Base-by-base conservation (phyloP, 2,329 filamentous ascomycete genomes). In the Colletotrichum sp. region DNA sequence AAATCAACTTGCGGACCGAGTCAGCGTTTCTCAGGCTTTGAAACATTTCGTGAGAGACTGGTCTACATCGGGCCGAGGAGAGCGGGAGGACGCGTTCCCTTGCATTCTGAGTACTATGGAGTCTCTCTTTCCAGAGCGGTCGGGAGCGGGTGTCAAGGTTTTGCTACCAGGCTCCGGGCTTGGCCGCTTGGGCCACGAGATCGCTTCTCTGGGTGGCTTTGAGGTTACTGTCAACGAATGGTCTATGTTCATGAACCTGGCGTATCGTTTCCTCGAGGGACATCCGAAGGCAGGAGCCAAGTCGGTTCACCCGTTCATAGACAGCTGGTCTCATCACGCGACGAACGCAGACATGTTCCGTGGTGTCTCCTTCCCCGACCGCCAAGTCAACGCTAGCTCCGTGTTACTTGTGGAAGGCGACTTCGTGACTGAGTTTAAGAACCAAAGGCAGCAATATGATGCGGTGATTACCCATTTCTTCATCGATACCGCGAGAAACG, bases 1-100 rank as follows among this genome's bases (percentile, higher is more conserved):
- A 0, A 85, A 85, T 2, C 83, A 82, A 24, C 78, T 80, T 0
- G 85, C 86, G 1, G 90, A 92, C 26, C 86, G 85, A 7, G 84
- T 87, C 3, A 88, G 88, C 39, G 86, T 90, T 1, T 85, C 86
- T 0, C 90, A 92, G 78, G 86, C 89, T 0, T 79, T 92, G 68
- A 92, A 92, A 79, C 90, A 92, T 78, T 89, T 88, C 73, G 89
- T 92, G 4, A 85, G 90, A 7, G 90, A 92, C 79, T 92, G 90
- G 90, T 87, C 90, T 0, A 82, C 81, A 0, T 85, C 88, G 16
- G 90, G 90, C 1, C 74, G 78, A 0, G 81, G 85, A 49, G 90
- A 92, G 76, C 84, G 90, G 2, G 79, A 86, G 0, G 83, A 84
- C 0, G 84, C 85, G 0, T 88, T 89, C 65, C 79, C 82, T 0